Conservation (phyloP, 495 filamentous ascomycete genomes). For the Aspergillus haitiensis region DNA sequence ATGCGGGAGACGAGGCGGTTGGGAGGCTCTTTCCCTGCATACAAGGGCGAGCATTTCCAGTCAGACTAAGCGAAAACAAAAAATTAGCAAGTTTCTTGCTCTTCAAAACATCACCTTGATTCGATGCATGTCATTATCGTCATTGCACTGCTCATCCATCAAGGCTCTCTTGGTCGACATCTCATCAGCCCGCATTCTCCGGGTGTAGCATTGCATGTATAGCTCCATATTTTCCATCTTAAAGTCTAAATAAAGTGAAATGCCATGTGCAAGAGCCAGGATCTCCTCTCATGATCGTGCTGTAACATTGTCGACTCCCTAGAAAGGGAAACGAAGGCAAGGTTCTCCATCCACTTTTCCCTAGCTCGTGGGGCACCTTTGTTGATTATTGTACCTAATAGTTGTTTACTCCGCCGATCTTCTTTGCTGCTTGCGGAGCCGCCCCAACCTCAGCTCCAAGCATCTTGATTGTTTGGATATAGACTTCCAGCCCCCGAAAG, state of each 20-base stretch:
- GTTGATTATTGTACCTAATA: constrained; percentile 1
- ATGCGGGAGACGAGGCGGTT: not conserved
- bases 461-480: not conserved
- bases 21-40: constrained; percentile 5
- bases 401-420: not conserved
- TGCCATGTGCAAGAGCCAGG: not conserved
- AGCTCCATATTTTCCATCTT: no score
- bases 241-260: no score
- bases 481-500: constrained; percentile 17
- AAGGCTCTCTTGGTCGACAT: no score
- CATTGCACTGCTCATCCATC: no score
- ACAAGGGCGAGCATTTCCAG: not conserved
- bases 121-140: no score
- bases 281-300: not conserved
- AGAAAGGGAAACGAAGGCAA: not conserved
- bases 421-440: constrained; percentile 11
- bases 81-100: not conserved
- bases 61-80: not conserved
- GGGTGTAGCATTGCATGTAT: no score
- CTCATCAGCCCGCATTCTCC: no score
- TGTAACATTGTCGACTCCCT: not conserved
- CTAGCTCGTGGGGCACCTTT: not conserved
- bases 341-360: not conserved
- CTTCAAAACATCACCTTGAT: not conserved
- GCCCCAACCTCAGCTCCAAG: not conserved